phyloP scores from a whole-genome alignment of 371 early-diverging fungal genomes.

The Funneliformis caledonium region DNA sequence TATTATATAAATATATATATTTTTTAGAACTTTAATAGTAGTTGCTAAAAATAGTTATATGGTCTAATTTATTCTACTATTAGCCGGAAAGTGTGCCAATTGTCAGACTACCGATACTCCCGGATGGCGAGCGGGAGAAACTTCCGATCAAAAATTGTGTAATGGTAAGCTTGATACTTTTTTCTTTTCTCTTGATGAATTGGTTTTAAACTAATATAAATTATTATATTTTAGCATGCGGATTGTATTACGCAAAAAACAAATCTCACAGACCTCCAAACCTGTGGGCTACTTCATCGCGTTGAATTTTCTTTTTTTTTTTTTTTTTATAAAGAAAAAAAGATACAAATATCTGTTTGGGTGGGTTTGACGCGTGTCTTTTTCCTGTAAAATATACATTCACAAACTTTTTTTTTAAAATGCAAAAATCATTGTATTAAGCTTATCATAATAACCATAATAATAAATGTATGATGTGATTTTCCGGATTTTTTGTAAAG shows the following conservation, averaged over 20 bases:
- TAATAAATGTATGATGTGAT: too few species aligned
- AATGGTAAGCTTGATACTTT: conserved; percentile 33
- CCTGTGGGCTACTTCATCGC: conserved; percentile 19
- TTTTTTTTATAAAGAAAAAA: background rate
- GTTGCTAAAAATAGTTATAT: background rate
- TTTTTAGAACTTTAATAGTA: background rate
- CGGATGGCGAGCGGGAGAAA: conserved; percentile 84
- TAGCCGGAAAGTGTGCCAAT: conserved; percentile 70
- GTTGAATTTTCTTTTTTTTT: background rate
- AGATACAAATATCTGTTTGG: background rate
- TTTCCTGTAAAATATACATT: too few species aligned
- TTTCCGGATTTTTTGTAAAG: too few species aligned
- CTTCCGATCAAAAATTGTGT: conserved; percentile 42
- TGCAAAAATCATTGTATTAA: too few species aligned
- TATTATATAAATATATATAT: background rate
- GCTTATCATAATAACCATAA: too few species aligned
- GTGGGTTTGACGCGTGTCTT: background rate
- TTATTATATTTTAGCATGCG: conserved; percentile 30
- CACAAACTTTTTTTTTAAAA: too few species aligned
- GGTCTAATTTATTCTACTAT: background rate
- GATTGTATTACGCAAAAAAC: conserved; percentile 36
- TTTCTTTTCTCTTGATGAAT: too few species aligned
- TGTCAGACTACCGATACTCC: conserved; percentile 89
- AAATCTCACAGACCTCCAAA: conserved; percentile 30
- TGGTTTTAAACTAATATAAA: background rate